Conservation (phyloP, 257 asterid genomes). For the Ocimum tenuiflorum region DNA sequence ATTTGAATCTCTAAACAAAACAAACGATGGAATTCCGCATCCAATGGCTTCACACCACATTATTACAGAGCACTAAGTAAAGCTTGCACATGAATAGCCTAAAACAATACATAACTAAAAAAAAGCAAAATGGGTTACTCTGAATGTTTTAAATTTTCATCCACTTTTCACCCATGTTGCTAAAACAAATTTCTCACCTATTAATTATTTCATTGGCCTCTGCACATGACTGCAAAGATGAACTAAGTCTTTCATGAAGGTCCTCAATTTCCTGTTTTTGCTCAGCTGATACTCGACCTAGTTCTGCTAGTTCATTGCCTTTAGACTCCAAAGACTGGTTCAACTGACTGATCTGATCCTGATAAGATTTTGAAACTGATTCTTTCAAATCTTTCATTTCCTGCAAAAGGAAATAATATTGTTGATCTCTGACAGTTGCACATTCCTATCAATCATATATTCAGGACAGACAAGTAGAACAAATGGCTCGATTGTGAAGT, state of each 20-base stretch:
- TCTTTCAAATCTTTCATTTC: slow-evolving; percentile 63
- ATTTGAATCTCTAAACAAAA: background rate
- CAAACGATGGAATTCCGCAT: background rate
- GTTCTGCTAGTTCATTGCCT: slow-evolving; percentile 57
- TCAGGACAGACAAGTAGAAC: background rate
- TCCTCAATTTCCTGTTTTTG: slow-evolving; percentile 70
- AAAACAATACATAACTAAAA: background rate
- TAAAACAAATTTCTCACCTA: slow-evolving; percentile 49
- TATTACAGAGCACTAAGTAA: background rate
- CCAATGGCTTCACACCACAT: background rate
- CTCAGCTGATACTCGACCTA: slow-evolving; percentile 53
- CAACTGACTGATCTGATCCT: slow-evolving; percentile 53
- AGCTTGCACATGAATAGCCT: background rate
- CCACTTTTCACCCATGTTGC: slow-evolving; percentile 1
- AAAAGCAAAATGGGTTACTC: background rate
- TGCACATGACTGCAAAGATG: slow-evolving; percentile 66
- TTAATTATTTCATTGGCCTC: slow-evolving; percentile 90
- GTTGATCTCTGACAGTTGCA: background rate
- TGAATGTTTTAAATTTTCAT: slow-evolving; percentile 4
- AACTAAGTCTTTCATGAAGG: slow-evolving; percentile 67
- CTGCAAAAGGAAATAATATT: slow-evolving; percentile 33
- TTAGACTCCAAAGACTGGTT: slow-evolving; percentile 54
- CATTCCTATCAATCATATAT: slow-evolving; percentile 11
- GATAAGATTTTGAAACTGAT: slow-evolving; percentile 62
- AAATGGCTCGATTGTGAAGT: background rate